Base-by-base conservation (phyloP, 2,329 filamentous ascomycete species). In the Aaosphaeria arxii region DNA sequence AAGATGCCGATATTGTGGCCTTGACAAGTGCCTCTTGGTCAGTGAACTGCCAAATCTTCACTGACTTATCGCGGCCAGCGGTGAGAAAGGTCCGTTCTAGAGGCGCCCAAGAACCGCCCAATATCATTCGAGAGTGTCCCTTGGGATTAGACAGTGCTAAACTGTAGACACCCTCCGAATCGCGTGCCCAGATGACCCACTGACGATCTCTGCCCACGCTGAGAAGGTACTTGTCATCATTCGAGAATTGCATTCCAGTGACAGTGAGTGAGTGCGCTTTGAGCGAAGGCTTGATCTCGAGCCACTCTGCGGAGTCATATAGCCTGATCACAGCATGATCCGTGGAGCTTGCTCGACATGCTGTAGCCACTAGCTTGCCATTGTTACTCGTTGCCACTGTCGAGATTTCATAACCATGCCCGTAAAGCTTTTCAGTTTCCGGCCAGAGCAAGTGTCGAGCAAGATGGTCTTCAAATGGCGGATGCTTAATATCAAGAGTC, bases 381-480 rank as follows among this genome's bases (percentile, higher is more conserved):
- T 91, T 85, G 62, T 88, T 82, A 61, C 84, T 90, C 6, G 86
- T 81, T 7, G 91, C 88, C 11, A 96, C 82, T 35, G 89, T 88
- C 2, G 90, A 95, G 43, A 99, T 92, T 71, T 99, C 94, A 72
- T 96, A 96, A 30, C 94, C 94, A 71, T 99, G 94, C 1, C 94
- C 94, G 71, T 99, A 99, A 1, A 99, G 81, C 74, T 99, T 99
- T 70, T 99, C 94, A 5, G 84, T 84, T 67, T 99, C 94, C 3
- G 94, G 94, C 91, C 91, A 99, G 31, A 99, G 83, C 0, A 94
- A 95, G 68, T 95, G 86, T 6, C 91, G 85, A 28, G 91, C 87
- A 2, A 99, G 82, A 46, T 89, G 86, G 69, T 97, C 94, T 70
- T 99, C 94, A 33, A 90, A 80, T 0, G 94, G 92, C 7, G 94